Conservation (phyloP, 768 basidiomycete genomes). For the Tricholoma sp. region DNA sequence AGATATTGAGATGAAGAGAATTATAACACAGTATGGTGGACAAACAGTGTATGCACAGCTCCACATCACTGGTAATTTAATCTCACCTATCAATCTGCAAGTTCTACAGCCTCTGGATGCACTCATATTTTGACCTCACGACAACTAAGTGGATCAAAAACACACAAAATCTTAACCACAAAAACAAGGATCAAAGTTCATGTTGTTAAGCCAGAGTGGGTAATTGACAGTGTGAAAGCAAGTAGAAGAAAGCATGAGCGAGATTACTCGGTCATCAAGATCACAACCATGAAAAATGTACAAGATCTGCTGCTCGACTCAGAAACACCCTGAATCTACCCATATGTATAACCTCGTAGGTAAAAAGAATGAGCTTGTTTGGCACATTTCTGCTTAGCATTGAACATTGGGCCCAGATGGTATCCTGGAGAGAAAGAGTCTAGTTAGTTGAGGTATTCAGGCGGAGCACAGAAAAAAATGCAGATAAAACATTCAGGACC, state of each 20-base stretch:
- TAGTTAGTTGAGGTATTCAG: background rate
- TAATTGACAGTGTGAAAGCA: constrained; percentile 57
- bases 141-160: constrained; percentile 66
- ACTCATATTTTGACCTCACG: constrained; percentile 80
- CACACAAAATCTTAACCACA: constrained; percentile 52
- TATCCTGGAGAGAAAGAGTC: background rate
- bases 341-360: background rate
- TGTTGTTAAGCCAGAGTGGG: constrained; percentile 75
- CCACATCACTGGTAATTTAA: background rate
- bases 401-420: too few relatives aligned
- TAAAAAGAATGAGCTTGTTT: background rate
- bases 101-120: constrained; percentile 51
- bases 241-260: constrained; percentile 60
- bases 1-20: constrained; percentile 73
- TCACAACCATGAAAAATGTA: constrained; percentile 31
- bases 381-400: too few relatives aligned
- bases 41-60: constrained; percentile 46
- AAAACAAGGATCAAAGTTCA: constrained; percentile 45
- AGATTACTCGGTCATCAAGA: constrained; percentile 46
- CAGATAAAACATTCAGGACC: constrained; percentile 33
- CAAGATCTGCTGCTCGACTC: constrained; percentile 30
- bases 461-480: background rate
- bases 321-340: background rate
- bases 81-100: constrained; percentile 22
- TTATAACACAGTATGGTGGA: constrained; percentile 65